Percentiles rank a stretch among this genome's conserved stretches.
Conservation (phyloP, 2,329 filamentous ascomycete genomes). For the Apiospora pterosperma region DNA sequence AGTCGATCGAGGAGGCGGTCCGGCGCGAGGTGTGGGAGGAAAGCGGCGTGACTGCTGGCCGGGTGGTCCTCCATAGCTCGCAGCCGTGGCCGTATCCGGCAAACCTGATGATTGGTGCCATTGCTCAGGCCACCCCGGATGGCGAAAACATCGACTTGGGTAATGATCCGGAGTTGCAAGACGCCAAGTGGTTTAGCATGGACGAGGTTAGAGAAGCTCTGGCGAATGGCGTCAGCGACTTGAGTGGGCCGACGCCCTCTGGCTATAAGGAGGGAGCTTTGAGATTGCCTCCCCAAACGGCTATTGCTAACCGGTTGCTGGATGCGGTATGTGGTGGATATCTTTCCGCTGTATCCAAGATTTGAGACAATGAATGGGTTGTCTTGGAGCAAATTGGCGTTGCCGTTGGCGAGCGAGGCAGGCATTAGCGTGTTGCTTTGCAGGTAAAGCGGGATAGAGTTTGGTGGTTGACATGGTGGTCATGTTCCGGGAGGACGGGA, state of each 20-base stretch:
- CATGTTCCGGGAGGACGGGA: background rate
- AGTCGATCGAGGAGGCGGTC: constrained; percentile 82
- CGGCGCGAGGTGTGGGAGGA: constrained; percentile 85
- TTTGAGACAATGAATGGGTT: constrained; percentile 30
- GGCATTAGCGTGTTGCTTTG: too few relatives aligned
- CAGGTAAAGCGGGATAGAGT: background rate
- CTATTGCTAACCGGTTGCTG: constrained; percentile 90
- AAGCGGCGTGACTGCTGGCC: constrained; percentile 70
- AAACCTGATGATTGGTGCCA: constrained; percentile 81
- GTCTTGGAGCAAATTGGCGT: background rate
- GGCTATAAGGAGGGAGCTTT: constrained; percentile 75
- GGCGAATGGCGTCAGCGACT: constrained; percentile 58
- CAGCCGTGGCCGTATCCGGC: constrained; percentile 88
- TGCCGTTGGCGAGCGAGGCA: background rate
- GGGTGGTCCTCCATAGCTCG: constrained; percentile 77
- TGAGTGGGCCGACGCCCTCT: constrained; percentile 61
- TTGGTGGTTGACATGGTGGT: background rate
- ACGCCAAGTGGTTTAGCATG: constrained; percentile 82
- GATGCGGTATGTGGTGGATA: constrained; percentile 76
- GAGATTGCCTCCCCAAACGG: constrained; percentile 78
- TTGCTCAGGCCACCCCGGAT: constrained; percentile 75
- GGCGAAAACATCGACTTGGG: constrained; percentile 80
- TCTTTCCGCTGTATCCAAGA: constrained; percentile 52
- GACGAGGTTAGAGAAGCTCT: constrained; percentile 79
- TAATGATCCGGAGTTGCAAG: constrained; percentile 87